Conservation (phyloP, 345 rosid species). For the Populus deltoides region DNA sequence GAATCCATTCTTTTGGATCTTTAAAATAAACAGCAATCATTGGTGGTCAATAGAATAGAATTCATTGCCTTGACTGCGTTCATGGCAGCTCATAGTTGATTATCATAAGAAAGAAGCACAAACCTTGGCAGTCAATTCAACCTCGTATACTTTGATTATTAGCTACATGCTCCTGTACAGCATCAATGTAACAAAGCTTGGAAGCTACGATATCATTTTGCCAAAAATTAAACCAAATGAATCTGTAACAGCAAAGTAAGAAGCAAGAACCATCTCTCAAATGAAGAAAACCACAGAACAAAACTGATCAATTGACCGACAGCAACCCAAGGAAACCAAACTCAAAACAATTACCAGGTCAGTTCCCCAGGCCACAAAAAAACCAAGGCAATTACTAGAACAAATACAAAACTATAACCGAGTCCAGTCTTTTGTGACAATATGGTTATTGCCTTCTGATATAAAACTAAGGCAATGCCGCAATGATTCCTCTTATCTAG, state of each 20-base stretch:
- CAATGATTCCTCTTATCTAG: background rate
- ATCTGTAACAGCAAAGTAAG: background rate
- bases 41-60: background rate
- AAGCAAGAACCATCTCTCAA: background rate
- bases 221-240: background rate
- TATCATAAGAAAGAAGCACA: background rate
- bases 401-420: too few relatives aligned
- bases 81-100: background rate
- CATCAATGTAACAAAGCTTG: background rate
- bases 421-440: too few relatives aligned
- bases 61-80: background rate
- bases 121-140: background rate
- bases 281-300: conserved; percentile 4
- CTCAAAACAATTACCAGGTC: background rate
- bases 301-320: background rate
- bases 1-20: background rate
- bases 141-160: too few relatives aligned
- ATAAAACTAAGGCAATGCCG: background rate
- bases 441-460: background rate
- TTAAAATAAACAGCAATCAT: background rate
- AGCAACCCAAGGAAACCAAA: background rate
- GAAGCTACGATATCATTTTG: background rate
- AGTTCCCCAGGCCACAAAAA: background rate
- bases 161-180: background rate
- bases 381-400: too few relatives aligned